These are phyloP conservation scores for Centella asiatica DNA, from an alignment of 129 eudicot species.

Conservation along the genomic window DNA sequence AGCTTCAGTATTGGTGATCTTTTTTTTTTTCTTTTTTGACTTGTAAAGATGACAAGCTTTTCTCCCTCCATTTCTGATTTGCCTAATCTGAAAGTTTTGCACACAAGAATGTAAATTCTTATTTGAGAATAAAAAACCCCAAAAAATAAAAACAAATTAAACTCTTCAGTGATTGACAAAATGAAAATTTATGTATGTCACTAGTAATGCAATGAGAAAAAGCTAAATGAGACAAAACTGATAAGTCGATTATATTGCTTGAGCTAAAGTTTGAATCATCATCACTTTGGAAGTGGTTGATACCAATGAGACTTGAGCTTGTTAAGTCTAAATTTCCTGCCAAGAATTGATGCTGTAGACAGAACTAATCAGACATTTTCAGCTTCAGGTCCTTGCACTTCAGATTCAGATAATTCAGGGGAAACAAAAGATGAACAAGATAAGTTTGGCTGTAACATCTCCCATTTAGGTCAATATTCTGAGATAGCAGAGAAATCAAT, in stretches of 20 bases:
- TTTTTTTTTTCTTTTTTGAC: background rate
- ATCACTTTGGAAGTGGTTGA: too few species aligned
- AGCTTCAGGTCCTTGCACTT: conserved; percentile 28
- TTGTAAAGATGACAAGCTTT: background rate
- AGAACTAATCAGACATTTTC: background rate
- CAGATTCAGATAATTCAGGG: conserved; percentile 22
- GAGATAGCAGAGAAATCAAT: conserved; percentile 82
- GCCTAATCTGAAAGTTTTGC: background rate
- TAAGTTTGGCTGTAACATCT: conserved; percentile 77
- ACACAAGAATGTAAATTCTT: background rate
- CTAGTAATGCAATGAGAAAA: too few species aligned
- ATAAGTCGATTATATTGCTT: too few species aligned
- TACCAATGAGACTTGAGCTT: background rate
- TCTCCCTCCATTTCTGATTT: too few species aligned
- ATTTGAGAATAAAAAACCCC: background rate
- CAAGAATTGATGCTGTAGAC: conserved; percentile 4
- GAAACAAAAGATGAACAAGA: conserved; percentile 36
- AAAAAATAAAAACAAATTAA: too few species aligned
- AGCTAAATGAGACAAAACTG: too few species aligned
- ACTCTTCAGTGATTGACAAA: too few species aligned
- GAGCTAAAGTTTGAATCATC: too few species aligned
- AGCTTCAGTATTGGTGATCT: background rate
- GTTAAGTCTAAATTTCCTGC: background rate
- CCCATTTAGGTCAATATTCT: conserved; percentile 74
- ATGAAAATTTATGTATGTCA: too few species aligned